Evolutionary conservation across 2,329 filamentous ascomycete genomes (phyloP).

Genomic region (Paecilomyces fulvus): DNA sequence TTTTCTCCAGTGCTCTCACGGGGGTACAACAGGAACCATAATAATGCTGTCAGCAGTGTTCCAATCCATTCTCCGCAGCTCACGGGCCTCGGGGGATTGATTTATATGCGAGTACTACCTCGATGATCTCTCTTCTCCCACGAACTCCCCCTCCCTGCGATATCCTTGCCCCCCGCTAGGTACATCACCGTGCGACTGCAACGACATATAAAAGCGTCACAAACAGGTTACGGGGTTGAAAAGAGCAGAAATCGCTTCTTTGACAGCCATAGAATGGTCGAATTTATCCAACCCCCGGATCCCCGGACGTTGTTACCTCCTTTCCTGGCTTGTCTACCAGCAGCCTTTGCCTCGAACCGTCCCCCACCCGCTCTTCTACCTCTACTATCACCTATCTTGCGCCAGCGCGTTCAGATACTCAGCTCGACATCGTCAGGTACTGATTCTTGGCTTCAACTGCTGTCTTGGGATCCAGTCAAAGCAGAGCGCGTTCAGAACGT

Average conservation of each 20-base stretch:
- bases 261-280: slow-evolving; percentile 35
- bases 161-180: not conserved
- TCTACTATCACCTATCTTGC: slow-evolving; percentile 54
- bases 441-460: slow-evolving; percentile 50
- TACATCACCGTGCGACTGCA: not conserved
- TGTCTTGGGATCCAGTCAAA: slow-evolving; percentile 50
- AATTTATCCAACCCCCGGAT: slow-evolving; percentile 47
- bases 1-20: not conserved
- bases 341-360: slow-evolving; percentile 50
- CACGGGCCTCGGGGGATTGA: not conserved
- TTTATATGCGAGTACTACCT: not conserved
- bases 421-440: slow-evolving; percentile 36
- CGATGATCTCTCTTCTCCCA: not conserved
- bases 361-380: slow-evolving; percentile 54
- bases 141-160: not conserved
- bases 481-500: slow-evolving; percentile 46
- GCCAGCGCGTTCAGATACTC: slow-evolving; percentile 53
- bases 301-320: slow-evolving; percentile 51
- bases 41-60: not conserved
- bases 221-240: not conserved
- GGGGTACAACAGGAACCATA: not conserved
- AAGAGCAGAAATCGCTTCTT: not conserved
- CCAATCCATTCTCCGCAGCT: not conserved
- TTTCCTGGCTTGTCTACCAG: slow-evolving; percentile 55
- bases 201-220: not conserved